Percentiles rank a stretch among this genome's conserved stretches.
phyloP scores from a whole-genome alignment of 345 rosid species.

The Citropsis articulata region DNA sequence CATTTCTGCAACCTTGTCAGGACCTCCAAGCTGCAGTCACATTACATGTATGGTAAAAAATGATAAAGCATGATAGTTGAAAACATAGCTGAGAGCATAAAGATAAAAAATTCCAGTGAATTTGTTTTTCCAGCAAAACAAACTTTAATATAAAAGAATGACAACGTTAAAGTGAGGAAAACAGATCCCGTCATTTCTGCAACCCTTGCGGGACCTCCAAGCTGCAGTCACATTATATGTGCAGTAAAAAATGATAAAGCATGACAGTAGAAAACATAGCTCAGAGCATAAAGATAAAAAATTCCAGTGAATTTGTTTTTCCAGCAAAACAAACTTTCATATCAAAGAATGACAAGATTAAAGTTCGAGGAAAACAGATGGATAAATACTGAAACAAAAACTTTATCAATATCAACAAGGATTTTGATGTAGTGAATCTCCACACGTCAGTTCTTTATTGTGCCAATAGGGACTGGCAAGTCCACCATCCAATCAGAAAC shows the following conservation, averaged over 20 bases:
- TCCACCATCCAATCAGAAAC: background rate
- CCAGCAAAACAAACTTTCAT: background rate
- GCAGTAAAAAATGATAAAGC: conserved; percentile 8
- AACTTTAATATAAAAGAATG: background rate
- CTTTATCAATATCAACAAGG: background rate
- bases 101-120: background rate
- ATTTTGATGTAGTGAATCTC: background rate
- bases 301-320: background rate
- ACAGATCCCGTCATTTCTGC: conserved; percentile 83
- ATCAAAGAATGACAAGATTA: background rate
- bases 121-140: background rate
- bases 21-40: conserved; percentile 91
- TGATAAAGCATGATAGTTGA: background rate
- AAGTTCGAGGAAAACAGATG: background rate
- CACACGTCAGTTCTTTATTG: background rate
- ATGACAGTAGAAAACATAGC: background rate
- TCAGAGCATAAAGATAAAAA: background rate
- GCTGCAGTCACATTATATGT: conserved; percentile 45
- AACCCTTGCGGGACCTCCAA: conserved; percentile 96
- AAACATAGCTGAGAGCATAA: background rate
- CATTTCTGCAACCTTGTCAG: conserved; percentile 94
- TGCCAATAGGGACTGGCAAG: background rate
- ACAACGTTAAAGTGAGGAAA: background rate
- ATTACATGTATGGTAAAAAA: conserved; percentile 16
- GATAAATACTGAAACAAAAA: background rate